A percentile compares a stretch with the other conserved stretches of the same genome.
These are phyloP conservation scores for Lentinula sp. DNA, from an alignment of 768 basidiomycete species.

Conservation along the genomic window DNA sequence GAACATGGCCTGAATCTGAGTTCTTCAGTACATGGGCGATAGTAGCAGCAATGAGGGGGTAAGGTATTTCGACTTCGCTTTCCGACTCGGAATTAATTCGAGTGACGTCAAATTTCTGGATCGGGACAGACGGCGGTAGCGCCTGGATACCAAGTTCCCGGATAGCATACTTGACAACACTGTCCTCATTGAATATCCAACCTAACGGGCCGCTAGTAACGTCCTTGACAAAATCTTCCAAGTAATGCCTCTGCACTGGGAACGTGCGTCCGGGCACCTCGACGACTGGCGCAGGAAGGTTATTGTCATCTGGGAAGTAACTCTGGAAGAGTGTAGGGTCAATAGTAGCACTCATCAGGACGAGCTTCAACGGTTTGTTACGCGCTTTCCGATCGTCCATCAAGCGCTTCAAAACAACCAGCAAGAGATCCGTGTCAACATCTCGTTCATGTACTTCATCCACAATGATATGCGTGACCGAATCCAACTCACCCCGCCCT, in stretches of 20 bases:
- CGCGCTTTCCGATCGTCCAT: constrained; percentile 66
- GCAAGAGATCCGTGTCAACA: constrained; percentile 83
- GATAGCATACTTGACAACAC: constrained; percentile 63
- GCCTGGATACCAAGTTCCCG: constrained; percentile 49
- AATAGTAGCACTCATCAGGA: constrained; percentile 96
- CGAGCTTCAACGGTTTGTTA: constrained; percentile 71
- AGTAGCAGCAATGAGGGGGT: constrained; percentile 73
- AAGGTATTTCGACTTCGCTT: constrained; percentile 71
- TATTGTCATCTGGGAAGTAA: constrained; percentile 70
- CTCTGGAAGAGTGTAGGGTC: constrained; percentile 83
- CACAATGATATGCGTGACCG: constrained; percentile 84
- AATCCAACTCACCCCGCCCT: constrained; percentile 47
- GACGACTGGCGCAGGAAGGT: constrained; percentile 59
- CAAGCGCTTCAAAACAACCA: constrained; percentile 84
- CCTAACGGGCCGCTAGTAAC: constrained; percentile 34
- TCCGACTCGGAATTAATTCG: constrained; percentile 14
- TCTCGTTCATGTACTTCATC: constrained; percentile 97
- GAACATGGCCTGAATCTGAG: constrained; percentile 78
- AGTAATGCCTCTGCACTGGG: constrained; percentile 76
- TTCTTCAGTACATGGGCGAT: constrained; percentile 69
- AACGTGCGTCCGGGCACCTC: constrained; percentile 89
- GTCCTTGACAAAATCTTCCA: constrained; percentile 68
- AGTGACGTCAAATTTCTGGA: constrained; percentile 10
- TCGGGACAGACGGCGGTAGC: constrained; percentile 21
- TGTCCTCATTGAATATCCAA: constrained; percentile 71